Conservation (phyloP, 768 basidiomycete genomes). For the Hypholoma sublateritium region DNA sequence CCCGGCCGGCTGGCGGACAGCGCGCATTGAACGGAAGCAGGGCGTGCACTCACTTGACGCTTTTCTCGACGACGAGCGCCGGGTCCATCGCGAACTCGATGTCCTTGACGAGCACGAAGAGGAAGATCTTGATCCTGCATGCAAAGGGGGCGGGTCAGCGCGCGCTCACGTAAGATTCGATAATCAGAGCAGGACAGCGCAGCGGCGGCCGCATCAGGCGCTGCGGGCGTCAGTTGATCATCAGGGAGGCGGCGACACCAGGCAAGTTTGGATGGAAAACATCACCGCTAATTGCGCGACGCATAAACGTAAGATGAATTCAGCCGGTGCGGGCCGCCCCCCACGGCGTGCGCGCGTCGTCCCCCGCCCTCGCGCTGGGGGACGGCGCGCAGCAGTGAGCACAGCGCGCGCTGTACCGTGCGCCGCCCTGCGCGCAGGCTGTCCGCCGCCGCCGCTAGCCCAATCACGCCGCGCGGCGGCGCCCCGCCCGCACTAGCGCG, state of each 20-base stretch:
- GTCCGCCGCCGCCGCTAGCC: neutral
- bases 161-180: too few relatives aligned
- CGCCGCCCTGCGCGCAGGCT: neutral
- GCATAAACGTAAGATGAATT: slow-evolving; percentile 2
- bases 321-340: slow-evolving; percentile 4
- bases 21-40: slow-evolving; percentile 10
- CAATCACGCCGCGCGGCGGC: neutral
- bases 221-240: slow-evolving; percentile 1
- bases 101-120: slow-evolving; percentile 58
- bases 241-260: slow-evolving; percentile 12
- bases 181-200: neutral
- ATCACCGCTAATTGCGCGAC: slow-evolving; percentile 18
- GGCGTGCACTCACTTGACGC: slow-evolving; percentile 51
- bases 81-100: slow-evolving; percentile 54
- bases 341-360: slow-evolving; percentile 14
- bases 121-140: slow-evolving; percentile 60
- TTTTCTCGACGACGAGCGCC: slow-evolving; percentile 58
- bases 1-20: neutral
- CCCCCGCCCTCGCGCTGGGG: neutral
- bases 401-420: neutral
- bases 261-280: slow-evolving; percentile 26
- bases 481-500: neutral
- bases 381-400: neutral
- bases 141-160: slow-evolving; percentile 16
- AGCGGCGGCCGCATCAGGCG: slow-evolving; percentile 6